These are phyloP conservation scores for Silene noctiflora DNA, from an alignment of 179 eudicot genomes.

Conservation along the genomic window DNA sequence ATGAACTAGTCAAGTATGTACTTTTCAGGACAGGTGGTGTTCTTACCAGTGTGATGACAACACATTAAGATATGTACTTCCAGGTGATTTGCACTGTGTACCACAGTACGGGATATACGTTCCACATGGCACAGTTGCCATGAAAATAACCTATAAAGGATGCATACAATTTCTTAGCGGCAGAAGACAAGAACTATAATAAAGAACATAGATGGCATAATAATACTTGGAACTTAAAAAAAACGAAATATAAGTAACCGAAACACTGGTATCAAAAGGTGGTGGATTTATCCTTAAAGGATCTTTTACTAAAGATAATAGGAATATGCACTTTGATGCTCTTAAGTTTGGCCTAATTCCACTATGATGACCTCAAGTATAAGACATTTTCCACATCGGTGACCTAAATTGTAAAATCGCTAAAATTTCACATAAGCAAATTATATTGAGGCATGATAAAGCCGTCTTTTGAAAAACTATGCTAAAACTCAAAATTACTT, in stretches of 20 bases:
- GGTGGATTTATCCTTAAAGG: not conserved
- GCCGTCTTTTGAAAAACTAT: not conserved
- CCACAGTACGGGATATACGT: constrained; percentile 23
- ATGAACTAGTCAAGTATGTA: constrained; percentile 4
- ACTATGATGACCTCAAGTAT: not conserved
- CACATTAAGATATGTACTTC: constrained; percentile 15
- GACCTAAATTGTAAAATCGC: not conserved
- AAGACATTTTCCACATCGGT: not conserved
- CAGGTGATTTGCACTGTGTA: constrained; percentile 19
- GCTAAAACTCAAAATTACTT: not conserved
- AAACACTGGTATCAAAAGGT: not conserved
- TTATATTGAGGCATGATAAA: not conserved
- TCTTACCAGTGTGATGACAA: constrained; percentile 33
- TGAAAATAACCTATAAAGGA: constrained; percentile 15
- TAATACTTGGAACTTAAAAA: not conserved
- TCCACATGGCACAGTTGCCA: constrained; percentile 38
- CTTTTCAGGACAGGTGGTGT: not conserved
- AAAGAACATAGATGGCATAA: not conserved
- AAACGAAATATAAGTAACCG: not conserved
- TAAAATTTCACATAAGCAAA: not conserved
- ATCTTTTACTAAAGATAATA: not conserved
- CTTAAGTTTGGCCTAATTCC: not conserved
- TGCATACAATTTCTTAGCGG: not conserved
- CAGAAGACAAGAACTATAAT: not conserved
- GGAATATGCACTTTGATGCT: not conserved